Percentiles rank a stretch among this genome's conserved stretches.
Conservation (phyloP, 2,329 filamentous ascomycete genomes). For the Colletotrichum sp. region DNA sequence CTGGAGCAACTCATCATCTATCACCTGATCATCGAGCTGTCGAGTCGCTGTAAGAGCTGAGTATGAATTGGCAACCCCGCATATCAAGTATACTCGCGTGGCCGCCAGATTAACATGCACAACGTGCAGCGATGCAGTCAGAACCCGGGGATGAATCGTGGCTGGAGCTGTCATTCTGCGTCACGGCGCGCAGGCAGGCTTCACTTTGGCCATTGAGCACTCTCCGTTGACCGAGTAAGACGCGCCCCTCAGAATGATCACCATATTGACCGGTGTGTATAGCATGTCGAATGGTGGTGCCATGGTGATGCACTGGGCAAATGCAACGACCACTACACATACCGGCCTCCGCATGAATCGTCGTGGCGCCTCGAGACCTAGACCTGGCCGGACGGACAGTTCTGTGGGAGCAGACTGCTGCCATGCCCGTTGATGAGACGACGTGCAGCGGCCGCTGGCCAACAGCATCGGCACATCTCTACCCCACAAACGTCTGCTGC, state of each 20-base stretch:
- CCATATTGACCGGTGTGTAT: neutral
- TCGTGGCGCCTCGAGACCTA: neutral
- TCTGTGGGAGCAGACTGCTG: neutral
- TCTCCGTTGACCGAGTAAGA: neutral
- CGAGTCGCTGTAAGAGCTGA: neutral
- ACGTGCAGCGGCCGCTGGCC: neutral
- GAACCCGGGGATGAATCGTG: neutral
- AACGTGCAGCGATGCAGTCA: slow-evolving; percentile 1
- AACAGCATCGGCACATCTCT: neutral
- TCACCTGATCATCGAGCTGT: neutral
- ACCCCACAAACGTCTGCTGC: slow-evolving; percentile 13
- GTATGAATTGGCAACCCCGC: neutral
- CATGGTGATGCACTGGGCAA: neutral
- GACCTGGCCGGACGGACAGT: neutral
- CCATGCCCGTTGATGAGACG: slow-evolving; percentile 19
- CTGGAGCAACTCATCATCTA: neutral
- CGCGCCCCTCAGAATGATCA: neutral
- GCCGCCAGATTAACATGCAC: slow-evolving; percentile 1
- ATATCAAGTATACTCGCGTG: neutral
- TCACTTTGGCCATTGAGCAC: neutral
- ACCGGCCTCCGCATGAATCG: neutral
- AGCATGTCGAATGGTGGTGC: neutral
- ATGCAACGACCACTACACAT: neutral
- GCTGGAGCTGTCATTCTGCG: neutral
- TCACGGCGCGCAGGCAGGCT: neutral